Evolutionary conservation across 2,329 filamentous ascomycete species (phyloP), one percentile per base, ranked within the genome.

Genomic region (Sporothrix dimorphospora): DNA sequence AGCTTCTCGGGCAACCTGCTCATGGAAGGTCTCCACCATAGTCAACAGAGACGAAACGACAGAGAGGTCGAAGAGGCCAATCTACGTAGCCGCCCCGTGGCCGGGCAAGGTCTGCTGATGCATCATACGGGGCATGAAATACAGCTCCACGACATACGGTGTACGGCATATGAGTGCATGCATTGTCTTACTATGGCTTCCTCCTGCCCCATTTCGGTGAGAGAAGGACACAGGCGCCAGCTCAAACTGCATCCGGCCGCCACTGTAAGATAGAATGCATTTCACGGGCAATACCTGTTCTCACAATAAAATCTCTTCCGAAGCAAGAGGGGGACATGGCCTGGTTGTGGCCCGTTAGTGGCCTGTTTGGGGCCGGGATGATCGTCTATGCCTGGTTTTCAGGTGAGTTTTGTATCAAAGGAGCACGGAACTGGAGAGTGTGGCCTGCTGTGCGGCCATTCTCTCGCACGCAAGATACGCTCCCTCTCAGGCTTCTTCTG

Each of bases 331-430:
- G 12, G 4, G 19, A 19, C n/a, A 38, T 51, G 49, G 49, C 30
- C 30, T 71, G 47, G 34, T 6, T 34, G 9, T 34, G 63, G 42
- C 24, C 24, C 21, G n/a, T 16, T 19, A 21, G 49, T 71, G 59
- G 70, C 49, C 59, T 55, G 47, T 67, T 67, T 71, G 21, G 34
- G 67, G 51, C 67, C 51, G 16, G 66, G 57, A n/a, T 69, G 66
- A 69, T 69, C 51, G 6, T 11, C 66, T 9, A 12, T 55, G 21
- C 12, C 34, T 42, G 1, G 34, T 57, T 27, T 69, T 30, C 66
- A 69, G 66, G 49, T 27, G 30, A 45, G 66, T 57, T 69, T 69
- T 55, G 38, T 53, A 45, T 57, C n/a, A 14, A 65, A 21, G 12
- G 40, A n/a, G 12, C n/a, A 59, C 24, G 12, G 24, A 6, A 27